Conservation (phyloP, 2,329 filamentous ascomycete species). For the Penicillium sp. region DNA sequence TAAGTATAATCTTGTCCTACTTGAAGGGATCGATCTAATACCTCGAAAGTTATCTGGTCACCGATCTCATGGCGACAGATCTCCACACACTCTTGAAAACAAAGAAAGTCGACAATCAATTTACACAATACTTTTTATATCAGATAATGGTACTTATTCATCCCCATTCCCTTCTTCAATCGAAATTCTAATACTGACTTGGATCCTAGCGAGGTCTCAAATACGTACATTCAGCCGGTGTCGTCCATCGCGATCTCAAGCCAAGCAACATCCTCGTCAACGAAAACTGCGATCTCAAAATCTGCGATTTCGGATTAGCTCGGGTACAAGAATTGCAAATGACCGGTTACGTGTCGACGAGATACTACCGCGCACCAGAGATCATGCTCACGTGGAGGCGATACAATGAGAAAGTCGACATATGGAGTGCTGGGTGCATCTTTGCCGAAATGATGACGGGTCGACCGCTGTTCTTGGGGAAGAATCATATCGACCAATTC, state of each 20-base stretch:
- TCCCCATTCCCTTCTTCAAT: neutral
- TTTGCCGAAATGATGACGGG: constrained; percentile 99
- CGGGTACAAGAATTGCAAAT: constrained; percentile 98
- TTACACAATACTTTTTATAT: constrained; percentile 99
- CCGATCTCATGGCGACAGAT: constrained; percentile 94
- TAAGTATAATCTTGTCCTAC: constrained; percentile 55
- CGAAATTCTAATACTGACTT: constrained; percentile 19
- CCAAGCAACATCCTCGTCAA: constrained; percentile 99
- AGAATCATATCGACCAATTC: constrained; percentile 99
- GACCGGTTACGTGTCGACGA: constrained; percentile 97
- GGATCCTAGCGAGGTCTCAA: constrained; percentile 81
- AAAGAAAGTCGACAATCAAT: constrained; percentile 94
- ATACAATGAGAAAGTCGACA: constrained; percentile 98
- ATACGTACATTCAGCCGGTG: constrained; percentile 97
- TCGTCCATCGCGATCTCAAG: constrained; percentile 96
- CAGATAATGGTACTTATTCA: constrained; percentile 82
- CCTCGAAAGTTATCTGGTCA: constrained; percentile 83
- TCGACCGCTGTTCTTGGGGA: constrained; percentile 95
- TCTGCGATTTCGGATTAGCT: constrained; percentile 97
- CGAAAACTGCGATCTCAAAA: constrained; percentile 99
- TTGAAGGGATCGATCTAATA: neutral
- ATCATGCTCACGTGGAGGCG: constrained; percentile 99
- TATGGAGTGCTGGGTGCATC: constrained; percentile 98
- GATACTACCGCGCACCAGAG: constrained; percentile 97
- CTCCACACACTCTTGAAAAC: constrained; percentile 93